Conservation (phyloP, 78 protist species). For the Dictyostelium intermedium region DNA sequence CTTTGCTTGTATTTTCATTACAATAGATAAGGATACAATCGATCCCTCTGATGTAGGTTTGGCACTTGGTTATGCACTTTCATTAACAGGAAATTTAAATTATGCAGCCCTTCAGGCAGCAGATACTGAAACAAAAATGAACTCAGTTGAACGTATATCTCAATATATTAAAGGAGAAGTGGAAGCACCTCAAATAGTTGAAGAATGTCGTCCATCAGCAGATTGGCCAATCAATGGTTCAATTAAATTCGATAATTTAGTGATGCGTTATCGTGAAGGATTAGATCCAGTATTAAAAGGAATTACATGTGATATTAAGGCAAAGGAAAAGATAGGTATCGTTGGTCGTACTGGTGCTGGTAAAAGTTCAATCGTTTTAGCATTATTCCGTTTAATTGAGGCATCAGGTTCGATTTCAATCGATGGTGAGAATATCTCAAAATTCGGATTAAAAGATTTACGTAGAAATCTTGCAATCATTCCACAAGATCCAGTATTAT, state of each 20-base stretch:
- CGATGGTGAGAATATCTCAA: slow-evolving; percentile 83
- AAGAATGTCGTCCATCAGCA: background rate
- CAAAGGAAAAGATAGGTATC: slow-evolving; percentile 92
- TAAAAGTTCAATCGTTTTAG: slow-evolving; percentile 74
- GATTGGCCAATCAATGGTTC: slow-evolving; percentile 86
- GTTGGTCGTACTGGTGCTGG: slow-evolving; percentile 95
- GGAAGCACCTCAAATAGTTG: slow-evolving; percentile 48
- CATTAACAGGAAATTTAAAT: slow-evolving; percentile 45
- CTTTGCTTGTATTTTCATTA: slow-evolving; percentile 67
- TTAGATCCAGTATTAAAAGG: slow-evolving; percentile 86
- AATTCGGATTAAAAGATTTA: slow-evolving; percentile 73
- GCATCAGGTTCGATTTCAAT: slow-evolving; percentile 56
- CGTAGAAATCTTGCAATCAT: slow-evolving; percentile 91
- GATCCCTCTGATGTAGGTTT: slow-evolving; percentile 78
- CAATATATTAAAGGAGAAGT: slow-evolving; percentile 60
- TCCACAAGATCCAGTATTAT: slow-evolving; percentile 94
- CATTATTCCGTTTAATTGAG: slow-evolving; percentile 84
- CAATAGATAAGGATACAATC: slow-evolving; percentile 1
- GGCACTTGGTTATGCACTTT: slow-evolving; percentile 65
- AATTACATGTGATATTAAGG: slow-evolving; percentile 60
- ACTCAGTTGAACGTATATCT: slow-evolving; percentile 80
- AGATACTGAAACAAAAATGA: slow-evolving; percentile 79
- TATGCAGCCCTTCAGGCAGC: slow-evolving; percentile 60
- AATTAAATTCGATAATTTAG: slow-evolving; percentile 68
- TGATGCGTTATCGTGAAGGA: slow-evolving; percentile 90